These are phyloP conservation scores for Aciculoconidium aculeatum DNA, from an alignment of 805 yeast genomes.

Conservation along the genomic window DNA sequence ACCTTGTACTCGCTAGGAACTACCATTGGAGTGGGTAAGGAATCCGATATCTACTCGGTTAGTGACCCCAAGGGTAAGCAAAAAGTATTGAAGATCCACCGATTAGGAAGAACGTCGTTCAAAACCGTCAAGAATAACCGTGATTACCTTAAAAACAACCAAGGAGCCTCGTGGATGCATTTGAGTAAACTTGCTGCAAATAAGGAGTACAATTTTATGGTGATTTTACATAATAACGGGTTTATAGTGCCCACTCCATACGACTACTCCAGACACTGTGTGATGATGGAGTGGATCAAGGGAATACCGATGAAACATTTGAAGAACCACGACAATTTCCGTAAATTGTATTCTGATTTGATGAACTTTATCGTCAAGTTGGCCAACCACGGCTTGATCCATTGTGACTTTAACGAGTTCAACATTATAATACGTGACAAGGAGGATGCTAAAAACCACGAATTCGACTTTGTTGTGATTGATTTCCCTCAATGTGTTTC, in stretches of 20 bases:
- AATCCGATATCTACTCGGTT: slow-evolving; percentile 87
- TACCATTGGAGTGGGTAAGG: slow-evolving; percentile 95
- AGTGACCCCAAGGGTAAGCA: slow-evolving; percentile 58
- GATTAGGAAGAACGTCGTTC: slow-evolving; percentile 92
- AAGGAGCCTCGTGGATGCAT: slow-evolving; percentile 88
- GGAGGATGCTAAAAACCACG: slow-evolving; percentile 42
- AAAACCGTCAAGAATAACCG: slow-evolving; percentile 88
- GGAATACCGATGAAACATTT: slow-evolving; percentile 91
- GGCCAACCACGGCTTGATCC: slow-evolving; percentile 86
- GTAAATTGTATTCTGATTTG: slow-evolving; percentile 71
- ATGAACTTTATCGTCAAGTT: slow-evolving; percentile 82
- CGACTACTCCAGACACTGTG: slow-evolving; percentile 87
- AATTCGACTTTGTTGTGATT: slow-evolving; percentile 77
- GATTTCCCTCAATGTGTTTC: slow-evolving; percentile 99
- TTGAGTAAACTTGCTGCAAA: slow-evolving; percentile 85
- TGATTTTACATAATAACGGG: slow-evolving; percentile 62
- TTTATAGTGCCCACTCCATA: slow-evolving; percentile 85
- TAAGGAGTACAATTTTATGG: slow-evolving; percentile 88
- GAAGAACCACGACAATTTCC: slow-evolving; percentile 61
- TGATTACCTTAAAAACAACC: slow-evolving; percentile 75
- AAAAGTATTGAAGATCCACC: slow-evolving; percentile 80
- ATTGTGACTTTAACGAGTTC: slow-evolving; percentile 96
- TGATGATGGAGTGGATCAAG: slow-evolving; percentile 83
- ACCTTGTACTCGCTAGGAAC: slow-evolving; percentile 74
- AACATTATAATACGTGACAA: slow-evolving; percentile 80